Evolutionary conservation across 768 basidiomycete species (phyloP), one percentile per base, ranked within the genome.

Genomic region (Phanerodontia chrysosporium): DNA sequence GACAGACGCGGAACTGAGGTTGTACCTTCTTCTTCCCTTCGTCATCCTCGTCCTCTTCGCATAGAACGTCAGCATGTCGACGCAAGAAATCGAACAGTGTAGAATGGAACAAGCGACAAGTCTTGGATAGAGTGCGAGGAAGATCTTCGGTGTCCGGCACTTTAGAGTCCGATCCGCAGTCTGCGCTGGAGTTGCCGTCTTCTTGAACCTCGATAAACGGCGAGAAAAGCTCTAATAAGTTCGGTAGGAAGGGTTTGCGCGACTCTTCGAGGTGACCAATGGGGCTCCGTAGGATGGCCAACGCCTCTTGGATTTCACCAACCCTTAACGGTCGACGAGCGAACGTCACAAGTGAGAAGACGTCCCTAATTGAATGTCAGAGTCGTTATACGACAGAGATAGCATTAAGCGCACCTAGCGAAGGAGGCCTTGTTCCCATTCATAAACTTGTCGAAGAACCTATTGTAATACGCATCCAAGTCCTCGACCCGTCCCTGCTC

Each of bases 41-140:
- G 30, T 63, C 52, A 22, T 39, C n/a, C n/a, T 46, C 24, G 2
- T 56, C 45, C 45, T 53, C 36, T 22, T 25, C 57, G 25, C 30
- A 49, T 12, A 72, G 60, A 24, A 65, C 45, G 13, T 45, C 49
- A 21, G 67, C 64, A 45, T 66, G 46, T 30, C 59, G 39, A 32
- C 53, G 25, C 7, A 73, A 52, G 51, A 72, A 73, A 13, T 67
- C 62, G 28, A 59, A 63, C 14, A 72, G 64, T 24, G 65, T 72
- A 14, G 65, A 67, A 51, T 72, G 71, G 53, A 68, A 59, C 14
- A 73, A 62, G 22, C 62, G 69, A 59, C 71, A 73, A 7, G 58
- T 3, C 16, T 32, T 51, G 13, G 28, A 13, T 24, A 48, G 55
- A 7, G 12, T 18, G 27, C n/a, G n/a, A n/a, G n/a, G n/a, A n/a